These are phyloP conservation scores for Jatropha curcas DNA, from an alignment of 345 rosid species.

Conservation along the genomic window DNA sequence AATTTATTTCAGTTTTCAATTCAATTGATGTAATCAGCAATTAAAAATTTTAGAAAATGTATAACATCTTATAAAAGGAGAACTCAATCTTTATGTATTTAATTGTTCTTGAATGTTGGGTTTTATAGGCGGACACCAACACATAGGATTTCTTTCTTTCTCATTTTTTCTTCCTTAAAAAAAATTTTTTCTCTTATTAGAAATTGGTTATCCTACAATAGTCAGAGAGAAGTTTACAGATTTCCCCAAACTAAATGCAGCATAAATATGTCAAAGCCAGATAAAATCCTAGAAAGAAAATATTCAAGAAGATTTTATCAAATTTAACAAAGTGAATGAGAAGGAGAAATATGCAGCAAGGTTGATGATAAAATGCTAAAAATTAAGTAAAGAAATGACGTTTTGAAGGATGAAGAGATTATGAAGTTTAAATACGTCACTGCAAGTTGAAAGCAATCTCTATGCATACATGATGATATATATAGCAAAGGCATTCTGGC, in stretches of 20 bases:
- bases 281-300: not conserved
- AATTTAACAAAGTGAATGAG: conserved; percentile 1
- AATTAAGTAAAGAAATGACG: conserved; percentile 8
- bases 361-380: not conserved
- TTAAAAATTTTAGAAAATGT: not conserved
- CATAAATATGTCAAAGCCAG: not conserved
- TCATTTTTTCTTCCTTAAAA: not conserved
- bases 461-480: conserved; percentile 90
- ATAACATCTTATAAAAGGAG: no score
- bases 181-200: not conserved
- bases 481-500: conserved; percentile 99
- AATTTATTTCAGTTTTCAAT: not conserved
- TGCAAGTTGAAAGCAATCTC: not conserved
- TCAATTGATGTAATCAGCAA: not conserved
- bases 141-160: not conserved
- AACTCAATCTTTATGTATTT: not conserved
- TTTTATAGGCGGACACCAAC: not conserved
- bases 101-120: no score
- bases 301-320: not conserved
- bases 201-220: not conserved
- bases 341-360: not conserved
- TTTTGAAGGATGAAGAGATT: not conserved
- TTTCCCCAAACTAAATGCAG: not conserved
- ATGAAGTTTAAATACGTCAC: not conserved
- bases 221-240: not conserved